Evolutionary conservation across 73 alveolate genomes (phyloP), one percentile per base, ranked within the genome.

Genomic region (Symbiodinium pilosum): DNA sequence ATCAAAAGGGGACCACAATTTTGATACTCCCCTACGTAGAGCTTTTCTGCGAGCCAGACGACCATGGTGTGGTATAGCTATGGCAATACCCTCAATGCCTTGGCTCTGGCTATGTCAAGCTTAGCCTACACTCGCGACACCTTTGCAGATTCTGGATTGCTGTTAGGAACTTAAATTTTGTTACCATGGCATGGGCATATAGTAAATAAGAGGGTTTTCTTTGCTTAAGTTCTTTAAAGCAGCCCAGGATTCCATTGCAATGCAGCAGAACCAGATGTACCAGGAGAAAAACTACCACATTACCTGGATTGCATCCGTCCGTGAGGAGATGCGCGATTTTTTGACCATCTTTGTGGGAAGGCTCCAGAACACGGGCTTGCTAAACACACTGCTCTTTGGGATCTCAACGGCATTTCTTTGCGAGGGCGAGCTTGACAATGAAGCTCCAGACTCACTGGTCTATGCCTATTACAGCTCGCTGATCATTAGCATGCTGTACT

Each of bases 291-390:
- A 43, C 77, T 84, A 84, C n/a, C 93, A 84, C 30, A 84, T 84
- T 59, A 84, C 52, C 93, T 36, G 52, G 47, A 84, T 84, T 36
- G 93, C 93, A 2, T 56, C 93, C 16, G 42, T 84, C 4, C 75
- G 73, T 7, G 93, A 43, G 41, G 93, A 89, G 87, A 16, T 89
- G 30, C 86, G 95, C 6, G 95, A 89, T 87, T 89, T 89, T 51
- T 59, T 89, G 95, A 89, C 95, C 47, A 89, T 89, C 38, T 89
- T 89, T n/a, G 86, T 89, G 86, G 95, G 81, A 38, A 64, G 30
- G 41, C 81, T 64, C 12, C 81, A 64, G 34, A 64, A 64, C 81
- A 64, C 81, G 9, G 81, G 81, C 81, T 34, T 41, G 39, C 69
- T 54, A 59, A 83, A 52, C 87, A 89, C 95, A 14, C 75, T 89